phyloP scores from a whole-genome alignment of 345 rosid genomes.

The Garcia nutans region DNA sequence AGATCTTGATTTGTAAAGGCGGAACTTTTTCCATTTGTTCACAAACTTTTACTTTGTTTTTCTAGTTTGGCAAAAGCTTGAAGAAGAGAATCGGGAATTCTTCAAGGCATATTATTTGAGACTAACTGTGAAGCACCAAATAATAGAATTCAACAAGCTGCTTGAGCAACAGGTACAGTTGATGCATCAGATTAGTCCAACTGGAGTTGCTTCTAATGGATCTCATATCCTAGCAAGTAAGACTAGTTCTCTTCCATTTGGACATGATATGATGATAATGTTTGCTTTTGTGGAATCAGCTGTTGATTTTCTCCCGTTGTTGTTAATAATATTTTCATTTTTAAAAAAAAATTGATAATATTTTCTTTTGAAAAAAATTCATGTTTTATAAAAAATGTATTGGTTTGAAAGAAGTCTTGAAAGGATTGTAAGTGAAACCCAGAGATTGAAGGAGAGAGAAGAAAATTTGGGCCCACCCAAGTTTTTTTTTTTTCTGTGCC shows the following conservation, averaged over 20 bases:
- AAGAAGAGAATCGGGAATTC: constrained; percentile 92
- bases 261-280: neutral
- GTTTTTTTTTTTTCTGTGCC: too few species aligned
- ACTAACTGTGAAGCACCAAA: constrained; percentile 86
- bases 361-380: too few species aligned
- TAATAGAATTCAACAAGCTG: constrained; percentile 84
- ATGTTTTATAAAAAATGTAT: neutral
- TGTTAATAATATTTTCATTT: neutral
- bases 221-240: constrained; percentile 73
- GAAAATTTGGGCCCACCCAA: neutral
- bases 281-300: neutral
- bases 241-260: constrained; percentile 21
- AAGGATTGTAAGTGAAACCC: neutral
- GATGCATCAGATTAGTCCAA: constrained; percentile 71
- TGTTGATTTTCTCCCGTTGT: neutral
- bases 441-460: neutral
- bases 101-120: constrained; percentile 91
- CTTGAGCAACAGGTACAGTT: constrained; percentile 87
- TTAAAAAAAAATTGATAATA: too few species aligned
- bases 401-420: constrained; percentile 3
- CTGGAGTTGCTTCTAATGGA: constrained; percentile 71
- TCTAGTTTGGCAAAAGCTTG: constrained; percentile 99
- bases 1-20: neutral
- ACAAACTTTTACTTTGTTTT: constrained; percentile 9
- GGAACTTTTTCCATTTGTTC: neutral